phyloP scores from a whole-genome alignment of 768 basidiomycete genomes.

The Amanita brunnescens region DNA sequence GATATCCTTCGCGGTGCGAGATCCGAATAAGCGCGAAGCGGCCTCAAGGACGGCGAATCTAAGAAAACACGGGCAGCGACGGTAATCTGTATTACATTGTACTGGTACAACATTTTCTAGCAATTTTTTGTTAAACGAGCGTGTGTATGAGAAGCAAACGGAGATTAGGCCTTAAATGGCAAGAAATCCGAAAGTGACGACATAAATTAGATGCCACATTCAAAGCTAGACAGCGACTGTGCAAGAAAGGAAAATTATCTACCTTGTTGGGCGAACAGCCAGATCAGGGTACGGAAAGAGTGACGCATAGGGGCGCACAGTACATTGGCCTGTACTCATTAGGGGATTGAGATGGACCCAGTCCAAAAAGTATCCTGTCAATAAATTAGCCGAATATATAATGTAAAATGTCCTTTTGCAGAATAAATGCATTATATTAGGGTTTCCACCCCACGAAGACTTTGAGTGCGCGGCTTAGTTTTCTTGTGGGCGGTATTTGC shows the following conservation, averaged over 20 bases:
- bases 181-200: not conserved
- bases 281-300: constrained; percentile 2
- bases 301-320: constrained; percentile 6
- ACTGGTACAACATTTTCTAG: not conserved
- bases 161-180: not conserved
- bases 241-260: constrained; percentile 9
- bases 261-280: constrained; percentile 6
- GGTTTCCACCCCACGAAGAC: constrained; percentile 53
- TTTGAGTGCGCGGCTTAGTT: constrained; percentile 44
- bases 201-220: not conserved
- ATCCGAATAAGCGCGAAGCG: not conserved
- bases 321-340: not conserved
- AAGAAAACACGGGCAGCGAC: not conserved
- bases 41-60: not conserved
- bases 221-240: not conserved
- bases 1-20: not conserved
- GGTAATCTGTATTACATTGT: not conserved
- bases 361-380: too few relatives aligned
- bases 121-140: not conserved
- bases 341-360: too few relatives aligned
- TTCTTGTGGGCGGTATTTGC: constrained; percentile 21
- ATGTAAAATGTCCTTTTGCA: not conserved
- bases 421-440: not conserved
- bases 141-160: not conserved
- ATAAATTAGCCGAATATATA: not conserved